Percentiles rank a stretch among this genome's conserved stretches.
Evolutionary conservation across 805 yeast genomes (phyloP).

Genomic region (Candida maltosa): DNA sequence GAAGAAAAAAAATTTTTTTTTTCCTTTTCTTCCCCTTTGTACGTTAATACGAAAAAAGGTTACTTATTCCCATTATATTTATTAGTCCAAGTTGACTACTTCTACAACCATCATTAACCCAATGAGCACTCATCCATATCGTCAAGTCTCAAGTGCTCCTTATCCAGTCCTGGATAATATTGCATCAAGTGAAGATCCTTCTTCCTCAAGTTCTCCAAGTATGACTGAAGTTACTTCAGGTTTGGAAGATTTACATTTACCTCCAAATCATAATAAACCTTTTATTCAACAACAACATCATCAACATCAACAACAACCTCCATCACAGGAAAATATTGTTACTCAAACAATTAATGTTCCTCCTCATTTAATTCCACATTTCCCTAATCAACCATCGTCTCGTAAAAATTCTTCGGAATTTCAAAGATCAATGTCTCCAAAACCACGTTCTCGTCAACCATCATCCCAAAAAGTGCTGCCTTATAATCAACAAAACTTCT

Average conservation of each 20-base stretch:
- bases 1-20: no score
- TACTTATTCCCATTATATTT: no score
- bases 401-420: no score
- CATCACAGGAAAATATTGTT: slow-evolving; percentile 1
- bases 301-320: not conserved
- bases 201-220: not conserved
- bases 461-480: no score
- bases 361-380: slow-evolving; percentile 6
- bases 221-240: slow-evolving; percentile 5
- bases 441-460: no score
- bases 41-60: no score
- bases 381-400: not conserved
- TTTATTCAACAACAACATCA: not conserved
- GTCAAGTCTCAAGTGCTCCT: slow-evolving; percentile 11
- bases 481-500: no score
- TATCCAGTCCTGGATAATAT: slow-evolving; percentile 14
- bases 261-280: slow-evolving; percentile 7
- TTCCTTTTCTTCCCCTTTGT: no score
- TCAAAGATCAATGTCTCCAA: no score
- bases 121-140: slow-evolving; percentile 9
- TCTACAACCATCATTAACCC: no score
- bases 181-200: not conserved
- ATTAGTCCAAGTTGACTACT: no score
- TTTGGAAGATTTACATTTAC: slow-evolving; percentile 8
- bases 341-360: slow-evolving; percentile 2